Percentiles rank a stretch among this genome's conserved stretches.
Conservation (phyloP, 2,329 filamentous ascomycete genomes). For the Hypocreales sp. region DNA sequence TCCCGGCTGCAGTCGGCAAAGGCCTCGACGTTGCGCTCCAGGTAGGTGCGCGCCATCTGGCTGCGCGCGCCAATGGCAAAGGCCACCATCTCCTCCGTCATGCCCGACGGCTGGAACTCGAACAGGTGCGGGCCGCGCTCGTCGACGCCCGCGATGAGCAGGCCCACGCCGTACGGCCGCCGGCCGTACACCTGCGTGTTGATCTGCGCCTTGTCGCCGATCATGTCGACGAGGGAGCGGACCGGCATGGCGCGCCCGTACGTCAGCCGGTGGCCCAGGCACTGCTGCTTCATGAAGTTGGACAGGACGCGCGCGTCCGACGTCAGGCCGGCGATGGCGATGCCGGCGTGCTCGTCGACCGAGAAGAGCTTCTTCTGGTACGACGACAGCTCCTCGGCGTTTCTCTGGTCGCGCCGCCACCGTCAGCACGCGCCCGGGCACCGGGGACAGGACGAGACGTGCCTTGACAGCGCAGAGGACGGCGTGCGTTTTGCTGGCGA, state of each 20-base stretch:
- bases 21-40: constrained; percentile 78
- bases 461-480: constrained; percentile 96
- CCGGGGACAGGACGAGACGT: constrained; percentile 9
- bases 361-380: constrained; percentile 99
- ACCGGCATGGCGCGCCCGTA: constrained; percentile 90
- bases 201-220: constrained; percentile 90
- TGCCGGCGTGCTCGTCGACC: constrained; percentile 87
- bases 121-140: constrained; percentile 90
- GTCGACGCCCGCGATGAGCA: constrained; percentile 87
- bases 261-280: constrained; percentile 84
- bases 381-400: constrained; percentile 96
- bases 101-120: constrained; percentile 91
- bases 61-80: constrained; percentile 91
- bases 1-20: constrained; percentile 67
- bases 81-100: constrained; percentile 94
- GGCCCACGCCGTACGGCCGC: constrained; percentile 86
- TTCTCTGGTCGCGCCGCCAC: constrained; percentile 51
- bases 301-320: constrained; percentile 97
- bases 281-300: constrained; percentile 99
- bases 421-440: neutral
- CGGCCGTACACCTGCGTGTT: constrained; percentile 98
- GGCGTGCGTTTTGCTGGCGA: constrained; percentile 95
- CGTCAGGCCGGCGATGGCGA: constrained; percentile 91
- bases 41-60: constrained; percentile 95
- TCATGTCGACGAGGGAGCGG: constrained; percentile 76